These are phyloP conservation scores for Colletotrichum liriopes DNA, from an alignment of 2,329 filamentous ascomycete species.

Conservation along the genomic window DNA sequence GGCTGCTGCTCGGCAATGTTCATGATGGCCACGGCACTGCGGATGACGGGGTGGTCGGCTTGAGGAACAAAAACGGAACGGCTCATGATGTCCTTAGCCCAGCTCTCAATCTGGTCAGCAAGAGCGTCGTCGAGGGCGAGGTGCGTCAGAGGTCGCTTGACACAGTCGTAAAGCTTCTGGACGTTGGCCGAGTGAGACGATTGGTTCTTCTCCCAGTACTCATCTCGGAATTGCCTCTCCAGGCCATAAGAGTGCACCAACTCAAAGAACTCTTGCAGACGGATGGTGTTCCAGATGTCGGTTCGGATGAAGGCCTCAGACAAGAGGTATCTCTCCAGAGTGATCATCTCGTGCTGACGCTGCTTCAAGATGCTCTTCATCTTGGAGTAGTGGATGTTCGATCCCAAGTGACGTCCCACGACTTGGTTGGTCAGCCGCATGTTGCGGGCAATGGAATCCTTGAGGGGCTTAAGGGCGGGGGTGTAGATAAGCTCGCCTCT, in stretches of 20 bases:
- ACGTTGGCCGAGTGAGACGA: background rate
- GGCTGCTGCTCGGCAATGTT: constrained; percentile 2
- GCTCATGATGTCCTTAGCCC: constrained; percentile 24
- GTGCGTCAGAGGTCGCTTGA: background rate
- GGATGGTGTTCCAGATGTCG: constrained; percentile 15
- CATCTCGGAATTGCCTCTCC: constrained; percentile 27
- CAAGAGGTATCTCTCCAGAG: constrained; percentile 20
- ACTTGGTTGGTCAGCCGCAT: constrained; percentile 3
- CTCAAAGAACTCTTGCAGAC: constrained; percentile 30
- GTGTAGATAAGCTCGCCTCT: constrained; percentile 28
- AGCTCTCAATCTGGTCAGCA: background rate
- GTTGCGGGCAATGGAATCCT: constrained; percentile 2
- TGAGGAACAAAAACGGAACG: constrained; percentile 29
- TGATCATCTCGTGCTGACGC: constrained; percentile 7
- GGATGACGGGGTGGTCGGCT: constrained; percentile 26
- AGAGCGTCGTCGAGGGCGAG: background rate
- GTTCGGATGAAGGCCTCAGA: constrained; percentile 31
- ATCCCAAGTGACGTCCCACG: constrained; percentile 4
- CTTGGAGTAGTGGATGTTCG: constrained; percentile 7
- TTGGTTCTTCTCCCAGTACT: constrained; percentile 34
- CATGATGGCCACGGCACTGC: constrained; percentile 39
- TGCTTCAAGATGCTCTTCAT: constrained; percentile 27
- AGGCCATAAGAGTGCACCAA: constrained; percentile 11
- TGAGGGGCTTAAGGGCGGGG: constrained; percentile 1
- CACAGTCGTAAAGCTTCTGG: constrained; percentile 3